Conservation (phyloP, 2,329 filamentous ascomycete species). For the Neofusicoccum umdonicola region DNA sequence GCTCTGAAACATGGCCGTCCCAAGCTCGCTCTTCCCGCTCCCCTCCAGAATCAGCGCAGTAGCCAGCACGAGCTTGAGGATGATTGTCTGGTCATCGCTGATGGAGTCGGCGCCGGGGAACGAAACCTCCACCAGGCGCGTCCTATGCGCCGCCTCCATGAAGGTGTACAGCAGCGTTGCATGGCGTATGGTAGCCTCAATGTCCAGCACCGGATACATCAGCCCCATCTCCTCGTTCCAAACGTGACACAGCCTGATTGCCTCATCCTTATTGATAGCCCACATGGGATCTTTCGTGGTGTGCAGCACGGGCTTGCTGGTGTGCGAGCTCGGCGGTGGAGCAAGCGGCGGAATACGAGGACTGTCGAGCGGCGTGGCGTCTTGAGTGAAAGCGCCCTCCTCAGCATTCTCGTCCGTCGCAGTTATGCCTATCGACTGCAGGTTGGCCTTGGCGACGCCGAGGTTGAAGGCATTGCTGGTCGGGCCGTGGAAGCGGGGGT, state of each 20-base stretch:
- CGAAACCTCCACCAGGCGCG: slow-evolving; percentile 56
- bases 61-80: slow-evolving; percentile 81
- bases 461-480: slow-evolving; percentile 84
- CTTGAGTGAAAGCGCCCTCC: slow-evolving; percentile 53
- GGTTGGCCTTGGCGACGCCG: slow-evolving; percentile 80
- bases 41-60: slow-evolving; percentile 75
- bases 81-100: slow-evolving; percentile 62
- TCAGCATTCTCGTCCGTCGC: slow-evolving; percentile 61
- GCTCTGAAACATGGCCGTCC: slow-evolving; percentile 70
- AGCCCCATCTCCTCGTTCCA: slow-evolving; percentile 89
- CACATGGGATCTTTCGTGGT: slow-evolving; percentile 73
- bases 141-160: slow-evolving; percentile 64
- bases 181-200: slow-evolving; percentile 69
- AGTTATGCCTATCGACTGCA: slow-evolving; percentile 86
- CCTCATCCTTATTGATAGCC: slow-evolving; percentile 74
- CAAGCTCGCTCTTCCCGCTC: slow-evolving; percentile 73
- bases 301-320: slow-evolving; percentile 33
- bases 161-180: slow-evolving; percentile 68
- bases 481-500: slow-evolving; percentile 74
- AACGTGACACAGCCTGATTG: slow-evolving; percentile 71
- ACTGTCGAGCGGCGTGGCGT: slow-evolving; percentile 52
- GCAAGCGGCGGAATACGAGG: slow-evolving; percentile 35
- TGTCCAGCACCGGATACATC: slow-evolving; percentile 85
- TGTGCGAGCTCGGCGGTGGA: slow-evolving; percentile 19
- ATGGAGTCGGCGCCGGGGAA: slow-evolving; percentile 58